These are phyloP conservation scores for Puccinia horiana DNA, from an alignment of 1,284 basidiomycete species.

Conservation along the genomic window DNA sequence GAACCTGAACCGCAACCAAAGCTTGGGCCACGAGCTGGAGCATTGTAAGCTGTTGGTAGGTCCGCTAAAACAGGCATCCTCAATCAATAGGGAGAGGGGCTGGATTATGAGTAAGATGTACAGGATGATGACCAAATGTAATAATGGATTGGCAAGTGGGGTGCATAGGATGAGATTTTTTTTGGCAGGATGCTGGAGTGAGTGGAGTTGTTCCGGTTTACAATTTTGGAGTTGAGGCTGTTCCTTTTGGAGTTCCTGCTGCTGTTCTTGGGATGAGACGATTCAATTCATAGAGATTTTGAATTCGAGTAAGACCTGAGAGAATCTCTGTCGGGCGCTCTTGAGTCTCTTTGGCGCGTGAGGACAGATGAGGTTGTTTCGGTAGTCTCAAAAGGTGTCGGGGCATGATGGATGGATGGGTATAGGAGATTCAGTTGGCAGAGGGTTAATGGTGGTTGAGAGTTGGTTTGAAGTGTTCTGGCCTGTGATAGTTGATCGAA, in stretches of 20 bases:
- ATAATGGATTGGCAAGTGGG: constrained; percentile 35
- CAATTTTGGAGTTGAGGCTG: background rate
- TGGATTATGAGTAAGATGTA: constrained; percentile 38
- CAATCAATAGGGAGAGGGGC: constrained; percentile 35
- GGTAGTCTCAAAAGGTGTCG: constrained; percentile 36
- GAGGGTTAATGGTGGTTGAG: too few relatives aligned
- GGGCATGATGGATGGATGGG: too few relatives aligned
- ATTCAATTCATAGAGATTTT: constrained; percentile 23
- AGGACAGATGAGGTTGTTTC: constrained; percentile 48
- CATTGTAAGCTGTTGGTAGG: background rate
- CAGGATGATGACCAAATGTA: constrained; percentile 40
- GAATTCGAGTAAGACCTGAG: constrained; percentile 34
- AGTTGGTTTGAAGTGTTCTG: too few relatives aligned
- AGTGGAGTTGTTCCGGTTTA: background rate
- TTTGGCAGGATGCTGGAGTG: too few relatives aligned
- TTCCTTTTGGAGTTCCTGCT: background rate
- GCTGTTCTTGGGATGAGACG: background rate
- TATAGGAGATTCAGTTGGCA: too few relatives aligned
- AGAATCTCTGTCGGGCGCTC: constrained; percentile 34
- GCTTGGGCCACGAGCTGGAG: constrained; percentile 38
- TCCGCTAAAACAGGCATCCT: constrained; percentile 35
- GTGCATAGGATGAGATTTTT: constrained; percentile 9
- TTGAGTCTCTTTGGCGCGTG: constrained; percentile 44
- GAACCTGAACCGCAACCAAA: constrained; percentile 39
- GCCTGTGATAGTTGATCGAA: too few relatives aligned